phyloP scores from a whole-genome alignment of 2,329 filamentous ascomycete species.

The Tolypocladium album region DNA sequence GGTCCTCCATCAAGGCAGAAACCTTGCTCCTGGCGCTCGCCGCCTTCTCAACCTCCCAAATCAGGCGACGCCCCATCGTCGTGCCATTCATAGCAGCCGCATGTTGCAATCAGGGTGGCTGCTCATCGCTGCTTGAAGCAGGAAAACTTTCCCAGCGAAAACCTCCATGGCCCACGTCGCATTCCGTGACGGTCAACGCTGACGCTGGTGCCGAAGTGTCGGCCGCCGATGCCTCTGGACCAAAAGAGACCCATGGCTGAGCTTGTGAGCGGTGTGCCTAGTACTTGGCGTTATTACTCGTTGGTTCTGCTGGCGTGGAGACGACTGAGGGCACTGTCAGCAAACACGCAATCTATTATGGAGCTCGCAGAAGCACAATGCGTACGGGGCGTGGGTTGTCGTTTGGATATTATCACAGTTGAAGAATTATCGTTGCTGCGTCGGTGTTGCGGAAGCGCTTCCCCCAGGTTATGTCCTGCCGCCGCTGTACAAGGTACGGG shows the following conservation, averaged over 20 bases:
- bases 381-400: neutral
- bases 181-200: constrained; percentile 33
- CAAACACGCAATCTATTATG: neutral
- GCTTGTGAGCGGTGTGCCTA: neutral
- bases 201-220: constrained; percentile 39
- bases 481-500: neutral
- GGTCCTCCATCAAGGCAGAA: neutral
- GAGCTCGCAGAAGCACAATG: neutral
- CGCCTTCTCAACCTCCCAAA: neutral
- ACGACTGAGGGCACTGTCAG: neutral
- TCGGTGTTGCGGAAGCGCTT: neutral
- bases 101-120: neutral
- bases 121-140: constrained; percentile 30
- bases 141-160: constrained; percentile 37
- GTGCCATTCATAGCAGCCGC: neutral
- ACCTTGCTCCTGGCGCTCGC: too few species aligned
- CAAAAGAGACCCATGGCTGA: constrained; percentile 35
- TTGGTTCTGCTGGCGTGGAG: neutral
- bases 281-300: neutral
- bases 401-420: neutral
- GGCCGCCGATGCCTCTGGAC: constrained; percentile 33
- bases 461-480: neutral
- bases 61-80: neutral
- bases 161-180: constrained; percentile 38
- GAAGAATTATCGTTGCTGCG: neutral